phyloP scores from a whole-genome alignment of 768 basidiomycete genomes.

The Filobasidium wieringae region DNA sequence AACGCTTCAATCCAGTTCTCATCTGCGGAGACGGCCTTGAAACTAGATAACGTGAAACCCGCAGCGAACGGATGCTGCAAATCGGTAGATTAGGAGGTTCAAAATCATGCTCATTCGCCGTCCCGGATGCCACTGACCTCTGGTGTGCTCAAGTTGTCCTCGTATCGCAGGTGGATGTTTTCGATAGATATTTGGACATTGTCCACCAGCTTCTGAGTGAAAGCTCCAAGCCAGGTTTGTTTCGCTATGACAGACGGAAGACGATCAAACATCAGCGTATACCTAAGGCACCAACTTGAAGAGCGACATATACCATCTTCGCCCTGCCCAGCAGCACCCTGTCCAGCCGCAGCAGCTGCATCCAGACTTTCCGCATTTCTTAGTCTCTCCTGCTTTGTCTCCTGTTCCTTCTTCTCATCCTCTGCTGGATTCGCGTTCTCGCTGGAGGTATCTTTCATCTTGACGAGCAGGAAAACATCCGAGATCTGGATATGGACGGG shows the following conservation, averaged over 20 bases:
- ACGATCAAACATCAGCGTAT: no score
- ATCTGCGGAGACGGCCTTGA: conserved; percentile 80
- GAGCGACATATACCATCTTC: conserved; percentile 12
- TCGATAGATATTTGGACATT: conserved; percentile 91
- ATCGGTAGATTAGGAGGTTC: neutral
- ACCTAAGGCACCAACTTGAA: no score
- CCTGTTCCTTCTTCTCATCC: conserved; percentile 68
- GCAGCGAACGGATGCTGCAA: conserved; percentile 82
- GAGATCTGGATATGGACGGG: conserved; percentile 85
- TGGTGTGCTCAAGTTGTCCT: conserved; percentile 86
- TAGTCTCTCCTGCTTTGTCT: conserved; percentile 76
- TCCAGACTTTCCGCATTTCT: conserved; percentile 61
- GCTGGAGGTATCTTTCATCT: conserved; percentile 52
- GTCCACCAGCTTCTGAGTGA: conserved; percentile 81
- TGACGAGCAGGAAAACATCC: conserved; percentile 86
- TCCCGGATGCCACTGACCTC: conserved; percentile 50
- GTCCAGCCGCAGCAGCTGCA: conserved; percentile 43
- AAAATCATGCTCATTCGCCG: no score
- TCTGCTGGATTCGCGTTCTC: conserved; percentile 62
- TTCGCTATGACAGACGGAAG: no score
- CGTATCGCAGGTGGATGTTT: conserved; percentile 92
- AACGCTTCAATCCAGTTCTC: conserved; percentile 79
- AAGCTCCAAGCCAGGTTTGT: conserved; percentile 65
- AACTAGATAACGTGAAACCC: conserved; percentile 74
- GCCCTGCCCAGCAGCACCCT: conserved; percentile 36